phyloP scores from a whole-genome alignment of 2,329 filamentous ascomycete genomes.

The Fusarium euwallaceae region DNA sequence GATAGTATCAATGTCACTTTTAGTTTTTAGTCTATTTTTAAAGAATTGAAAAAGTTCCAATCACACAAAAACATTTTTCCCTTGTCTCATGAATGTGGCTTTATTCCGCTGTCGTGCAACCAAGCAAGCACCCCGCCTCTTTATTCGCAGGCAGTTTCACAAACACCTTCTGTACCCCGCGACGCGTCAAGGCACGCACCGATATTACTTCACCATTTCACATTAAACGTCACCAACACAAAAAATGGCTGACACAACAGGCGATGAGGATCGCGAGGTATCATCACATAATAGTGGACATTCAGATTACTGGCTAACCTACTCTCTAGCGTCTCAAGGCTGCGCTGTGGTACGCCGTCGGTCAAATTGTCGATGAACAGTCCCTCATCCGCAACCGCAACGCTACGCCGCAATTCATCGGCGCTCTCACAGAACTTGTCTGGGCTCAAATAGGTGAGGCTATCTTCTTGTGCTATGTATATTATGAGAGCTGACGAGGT shows the following conservation, averaged over 20 bases:
- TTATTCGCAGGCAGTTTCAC: neutral
- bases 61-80: neutral
- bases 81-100: neutral
- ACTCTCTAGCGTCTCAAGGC: slow-evolving; percentile 79
- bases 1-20: neutral
- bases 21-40: neutral
- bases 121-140: slow-evolving; percentile 18
- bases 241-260: slow-evolving; percentile 51
- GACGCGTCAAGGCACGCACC: slow-evolving; percentile 35
- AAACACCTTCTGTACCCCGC: slow-evolving; percentile 25
- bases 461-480: neutral
- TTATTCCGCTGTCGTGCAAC: neutral
- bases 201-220: slow-evolving; percentile 9
- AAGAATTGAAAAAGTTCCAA: neutral
- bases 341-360: slow-evolving; percentile 85
- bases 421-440: slow-evolving; percentile 85
- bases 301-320: neutral
- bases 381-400: slow-evolving; percentile 74
- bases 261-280: slow-evolving; percentile 55
- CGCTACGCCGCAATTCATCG: slow-evolving; percentile 92
- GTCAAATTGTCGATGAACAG: slow-evolving; percentile 90
- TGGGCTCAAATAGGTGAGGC: slow-evolving; percentile 85
- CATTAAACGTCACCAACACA: neutral
- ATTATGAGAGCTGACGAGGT: neutral
- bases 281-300: slow-evolving; percentile 4